Conservation (phyloP, 768 basidiomycete genomes). For the Xerocomellus intermedius region DNA sequence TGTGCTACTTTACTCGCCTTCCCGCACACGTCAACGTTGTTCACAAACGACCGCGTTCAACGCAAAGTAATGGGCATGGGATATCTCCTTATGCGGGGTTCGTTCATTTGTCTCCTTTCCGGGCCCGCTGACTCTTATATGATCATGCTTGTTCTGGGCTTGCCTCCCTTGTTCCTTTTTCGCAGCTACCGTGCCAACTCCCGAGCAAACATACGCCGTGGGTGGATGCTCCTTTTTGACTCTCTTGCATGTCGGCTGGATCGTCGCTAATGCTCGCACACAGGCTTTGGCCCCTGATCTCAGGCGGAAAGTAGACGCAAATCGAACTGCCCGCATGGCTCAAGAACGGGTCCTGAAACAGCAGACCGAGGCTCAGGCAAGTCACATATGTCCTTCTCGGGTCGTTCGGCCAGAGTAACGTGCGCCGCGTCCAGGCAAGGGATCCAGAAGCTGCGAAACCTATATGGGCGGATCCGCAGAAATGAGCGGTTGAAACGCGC, state of each 20-base stretch:
- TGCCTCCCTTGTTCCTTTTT: neutral
- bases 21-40: neutral
- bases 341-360: constrained; percentile 54
- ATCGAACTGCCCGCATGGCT: constrained; percentile 49
- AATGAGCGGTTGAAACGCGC: constrained; percentile 6
- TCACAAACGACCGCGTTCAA: constrained; percentile 1
- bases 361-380: constrained; percentile 52
- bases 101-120: constrained; percentile 19
- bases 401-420: constrained; percentile 5
- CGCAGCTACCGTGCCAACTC: constrained; percentile 36
- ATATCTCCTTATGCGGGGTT: constrained; percentile 61
- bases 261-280: constrained; percentile 1
- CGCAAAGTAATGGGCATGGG: constrained; percentile 53
- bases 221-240: constrained; percentile 10
- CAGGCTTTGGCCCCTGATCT: constrained; percentile 67
- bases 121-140: constrained; percentile 3
- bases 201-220: constrained; percentile 37
- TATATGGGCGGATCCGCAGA: constrained; percentile 32
- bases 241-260: neutral
- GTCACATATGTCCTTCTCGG: constrained; percentile 17
- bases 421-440: constrained; percentile 14
- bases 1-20: neutral
- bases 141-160: neutral
- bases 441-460: constrained; percentile 33
- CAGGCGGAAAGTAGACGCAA: constrained; percentile 59